phyloP scores from a whole-genome alignment of 768 basidiomycete genomes.

The Sutorius australiensis region DNA sequence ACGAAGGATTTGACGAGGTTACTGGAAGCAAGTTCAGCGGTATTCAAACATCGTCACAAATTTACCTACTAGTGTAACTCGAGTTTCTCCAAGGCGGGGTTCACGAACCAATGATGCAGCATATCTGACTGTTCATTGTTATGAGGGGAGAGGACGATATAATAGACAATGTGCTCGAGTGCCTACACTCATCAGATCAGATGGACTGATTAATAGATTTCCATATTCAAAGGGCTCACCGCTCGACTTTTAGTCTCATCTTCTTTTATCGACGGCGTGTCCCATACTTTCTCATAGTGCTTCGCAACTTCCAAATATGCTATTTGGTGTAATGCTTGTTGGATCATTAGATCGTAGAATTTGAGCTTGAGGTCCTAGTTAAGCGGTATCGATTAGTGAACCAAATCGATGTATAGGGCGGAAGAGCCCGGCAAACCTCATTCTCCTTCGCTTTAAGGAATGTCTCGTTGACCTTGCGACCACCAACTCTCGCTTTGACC shows the following conservation, averaged over 20 bases:
- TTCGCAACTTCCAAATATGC: conserved; percentile 93
- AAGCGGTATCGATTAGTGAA: background rate
- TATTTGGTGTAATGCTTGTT: conserved; percentile 80
- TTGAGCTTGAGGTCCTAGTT: conserved; percentile 89
- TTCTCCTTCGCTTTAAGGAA: conserved; percentile 88
- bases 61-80: conserved; percentile 76
- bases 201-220: background rate
- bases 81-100: conserved; percentile 76
- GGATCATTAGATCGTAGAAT: conserved; percentile 96
- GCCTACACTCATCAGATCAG: conserved; percentile 47
- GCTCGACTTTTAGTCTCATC: conserved; percentile 70
- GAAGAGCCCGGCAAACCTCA: conserved; percentile 53
- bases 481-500: conserved; percentile 88
- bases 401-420: background rate
- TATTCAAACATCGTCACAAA: conserved; percentile 1
- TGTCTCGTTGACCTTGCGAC: conserved; percentile 89
- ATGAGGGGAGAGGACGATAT: conserved; percentile 88
- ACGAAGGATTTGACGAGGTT: conserved; percentile 93
- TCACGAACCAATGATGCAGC: conserved; percentile 79
- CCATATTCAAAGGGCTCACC: conserved; percentile 38
- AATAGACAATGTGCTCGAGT: conserved; percentile 92
- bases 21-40: conserved; percentile 40
- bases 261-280: conserved; percentile 89
- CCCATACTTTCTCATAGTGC: conserved; percentile 96
- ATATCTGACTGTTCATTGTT: conserved; percentile 98